Evolutionary conservation across 2,329 filamentous ascomycete species (phyloP).

Genomic region (Phoma sp.): DNA sequence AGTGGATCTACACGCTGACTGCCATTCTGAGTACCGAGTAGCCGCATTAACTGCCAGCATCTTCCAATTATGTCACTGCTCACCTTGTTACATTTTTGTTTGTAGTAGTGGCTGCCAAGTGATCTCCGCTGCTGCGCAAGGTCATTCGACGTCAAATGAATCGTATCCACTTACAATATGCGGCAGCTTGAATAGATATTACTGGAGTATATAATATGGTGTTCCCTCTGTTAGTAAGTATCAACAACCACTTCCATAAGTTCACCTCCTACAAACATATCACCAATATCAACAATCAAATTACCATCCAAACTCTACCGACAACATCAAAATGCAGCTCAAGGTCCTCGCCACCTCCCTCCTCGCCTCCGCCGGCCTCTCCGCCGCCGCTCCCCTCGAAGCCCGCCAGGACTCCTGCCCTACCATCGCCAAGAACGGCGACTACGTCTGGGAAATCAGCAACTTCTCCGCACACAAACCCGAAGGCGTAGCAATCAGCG

Average conservation of each 20-base stretch:
- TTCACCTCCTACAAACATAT: background rate
- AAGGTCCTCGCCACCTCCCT: constrained; percentile 22
- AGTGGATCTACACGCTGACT: constrained; percentile 3
- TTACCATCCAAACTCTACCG: constrained; percentile 1
- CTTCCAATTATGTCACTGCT: constrained; percentile 5
- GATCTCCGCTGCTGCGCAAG: background rate
- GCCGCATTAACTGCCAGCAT: background rate
- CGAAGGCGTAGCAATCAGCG: constrained; percentile 24
- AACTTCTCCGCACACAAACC: constrained; percentile 27
- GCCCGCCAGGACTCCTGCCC: constrained; percentile 13
- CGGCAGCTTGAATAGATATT: no score
- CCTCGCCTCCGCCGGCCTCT: constrained; percentile 21
- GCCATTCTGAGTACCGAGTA: background rate
- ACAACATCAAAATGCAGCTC: constrained; percentile 26
- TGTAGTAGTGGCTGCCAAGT: background rate
- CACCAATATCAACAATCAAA: background rate
- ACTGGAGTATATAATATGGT: no score
- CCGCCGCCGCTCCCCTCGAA: constrained; percentile 19
- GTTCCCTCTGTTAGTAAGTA: background rate
- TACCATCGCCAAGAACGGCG: constrained; percentile 12
- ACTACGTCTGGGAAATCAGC: constrained; percentile 30
- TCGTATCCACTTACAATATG: background rate
- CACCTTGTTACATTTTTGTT: constrained; percentile 1
- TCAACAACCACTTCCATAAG: background rate
- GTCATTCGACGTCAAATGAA: background rate